Conservation (phyloP, 345 rosid genomes). For the Carallia brachiata region DNA sequence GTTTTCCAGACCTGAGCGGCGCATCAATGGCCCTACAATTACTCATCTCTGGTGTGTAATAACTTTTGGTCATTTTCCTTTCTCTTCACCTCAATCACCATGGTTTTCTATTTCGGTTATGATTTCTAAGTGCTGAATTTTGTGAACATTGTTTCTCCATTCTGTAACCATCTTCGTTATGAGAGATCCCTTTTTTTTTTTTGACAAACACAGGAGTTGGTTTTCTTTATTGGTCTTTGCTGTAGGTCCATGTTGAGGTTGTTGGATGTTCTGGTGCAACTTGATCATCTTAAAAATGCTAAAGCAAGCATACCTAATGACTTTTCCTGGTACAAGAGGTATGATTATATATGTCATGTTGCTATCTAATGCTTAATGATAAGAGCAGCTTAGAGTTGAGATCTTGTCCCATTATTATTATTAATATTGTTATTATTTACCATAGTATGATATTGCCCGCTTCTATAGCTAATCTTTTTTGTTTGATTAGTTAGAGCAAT, state of each 20-base stretch:
- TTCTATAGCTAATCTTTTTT: not conserved
- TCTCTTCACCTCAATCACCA: not conserved
- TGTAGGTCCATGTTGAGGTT: conserved; percentile 92
- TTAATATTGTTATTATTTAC: too few species aligned
- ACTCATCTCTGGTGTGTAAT: conserved; percentile 80
- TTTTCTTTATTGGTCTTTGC: conserved; percentile 20
- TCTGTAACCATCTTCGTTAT: not conserved
- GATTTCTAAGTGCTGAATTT: conserved; percentile 12
- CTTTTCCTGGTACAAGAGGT: conserved; percentile 99
- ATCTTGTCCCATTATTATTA: not conserved
- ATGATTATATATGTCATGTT: conserved; percentile 2
- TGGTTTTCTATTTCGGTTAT: not conserved
- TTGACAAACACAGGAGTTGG: not conserved
- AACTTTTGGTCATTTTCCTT: conserved; percentile 4
- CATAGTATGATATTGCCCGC: not conserved
- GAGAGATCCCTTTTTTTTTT: not conserved
- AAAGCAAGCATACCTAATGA: conserved; percentile 99
- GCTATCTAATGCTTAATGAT: not conserved
- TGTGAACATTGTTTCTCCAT: conserved; percentile 1
- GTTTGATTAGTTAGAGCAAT: not conserved
- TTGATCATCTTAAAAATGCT: conserved; percentile 98
- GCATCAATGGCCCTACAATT: conserved; percentile 94
- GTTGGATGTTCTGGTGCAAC: conserved; percentile 95
- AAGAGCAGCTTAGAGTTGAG: not conserved
- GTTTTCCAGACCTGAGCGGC: conserved; percentile 94